Evolutionary conservation across 495 filamentous ascomycete species (phyloP).

Genomic region (Paragyromitra xinjiangensis): DNA sequence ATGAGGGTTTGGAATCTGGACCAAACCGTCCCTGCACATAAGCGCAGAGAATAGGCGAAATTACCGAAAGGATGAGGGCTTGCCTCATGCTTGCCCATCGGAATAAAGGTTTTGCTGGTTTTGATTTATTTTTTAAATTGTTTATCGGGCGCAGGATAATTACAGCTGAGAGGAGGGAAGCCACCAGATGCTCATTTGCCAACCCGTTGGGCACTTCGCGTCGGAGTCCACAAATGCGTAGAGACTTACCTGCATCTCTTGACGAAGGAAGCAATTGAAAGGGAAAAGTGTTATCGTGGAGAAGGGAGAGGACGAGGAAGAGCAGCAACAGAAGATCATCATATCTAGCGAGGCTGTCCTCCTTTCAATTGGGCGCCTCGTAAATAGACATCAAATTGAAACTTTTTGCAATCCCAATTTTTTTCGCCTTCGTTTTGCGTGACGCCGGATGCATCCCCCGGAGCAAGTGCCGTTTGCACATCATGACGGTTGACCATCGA

Average conservation of each 20-base stretch:
- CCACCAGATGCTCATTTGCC: constrained; percentile 40
- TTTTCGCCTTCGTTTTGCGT: constrained; percentile 28
- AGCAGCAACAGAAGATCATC: constrained; percentile 29
- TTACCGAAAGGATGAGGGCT: constrained; percentile 37
- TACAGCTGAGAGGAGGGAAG: constrained; percentile 22
- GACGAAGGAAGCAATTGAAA: constrained; percentile 19
- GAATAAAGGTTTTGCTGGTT: constrained; percentile 1
- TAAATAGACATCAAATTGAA: constrained; percentile 34
- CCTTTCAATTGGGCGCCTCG: constrained; percentile 36
- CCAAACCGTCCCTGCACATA: constrained; percentile 44
- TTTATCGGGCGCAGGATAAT: constrained; percentile 32
- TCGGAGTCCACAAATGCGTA: constrained; percentile 41
- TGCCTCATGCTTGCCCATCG: constrained; percentile 20
- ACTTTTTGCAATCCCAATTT: constrained; percentile 10
- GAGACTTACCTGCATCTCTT: constrained; percentile 35
- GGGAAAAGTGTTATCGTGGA: constrained; percentile 32
- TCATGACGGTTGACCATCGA: constrained; percentile 38
- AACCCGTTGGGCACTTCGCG: constrained; percentile 32
- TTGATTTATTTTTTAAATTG: constrained; percentile 11
- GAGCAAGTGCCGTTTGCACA: constrained; percentile 47
- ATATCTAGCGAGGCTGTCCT: constrained; percentile 13
- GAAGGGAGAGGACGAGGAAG: constrained; percentile 1
- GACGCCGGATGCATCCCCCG: constrained; percentile 11
- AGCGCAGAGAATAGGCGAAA: constrained; percentile 40
- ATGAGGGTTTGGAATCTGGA: constrained; percentile 40